Evolutionary conservation across 805 yeast genomes (phyloP), one percentile per base, ranked within the genome.

Genomic region (Candida ortonii): DNA sequence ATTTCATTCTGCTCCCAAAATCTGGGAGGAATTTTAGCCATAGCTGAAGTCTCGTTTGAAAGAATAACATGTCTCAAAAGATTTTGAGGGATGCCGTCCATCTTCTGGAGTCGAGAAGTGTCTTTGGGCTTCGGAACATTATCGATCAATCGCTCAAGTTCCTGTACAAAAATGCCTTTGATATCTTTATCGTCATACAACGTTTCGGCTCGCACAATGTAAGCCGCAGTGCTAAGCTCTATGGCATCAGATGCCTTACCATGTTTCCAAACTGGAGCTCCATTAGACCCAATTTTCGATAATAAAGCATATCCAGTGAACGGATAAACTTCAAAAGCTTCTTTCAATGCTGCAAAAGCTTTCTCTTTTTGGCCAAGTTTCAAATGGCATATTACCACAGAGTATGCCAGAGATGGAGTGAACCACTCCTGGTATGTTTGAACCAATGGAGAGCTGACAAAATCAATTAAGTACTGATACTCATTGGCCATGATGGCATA

Each of bases 351-450:
- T 1, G 41, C 38, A 25, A 52, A 61, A 1, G 95, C 94, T 5
- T 58, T 53, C 0, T 55, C 63, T 2, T 26, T 25, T 11, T 45
- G 33, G 4, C 62, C 68, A 10, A 71, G 45, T 21, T 66, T 59
- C 39, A 76, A 62, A 38, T 73, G 63, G n/a, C 93, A 86, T 34
- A 84, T 60, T 0, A 78, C 84, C 4, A 69, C 55, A 1, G 90
- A 80, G 49, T 76, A 78, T 1, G 80, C 76, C 18, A 87, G 53
- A 0, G 88, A 83, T 0, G 93, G 84, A 2, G 88, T 81, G 28
- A 64, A 63, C 90, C 94, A 83, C 43, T 71, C 73, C 9, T 57
- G 57, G 46, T 84, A 83, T 0, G 80, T 67, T 15, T 65, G 70
- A 3, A 69, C 64, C 21, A 83, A 62, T 1, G 84, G 73, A 1